Percentiles rank a stretch among this genome's conserved stretches.
phyloP scores from a whole-genome alignment of 352 stramenopile species.

The Globisporangium paroecandrum region DNA sequence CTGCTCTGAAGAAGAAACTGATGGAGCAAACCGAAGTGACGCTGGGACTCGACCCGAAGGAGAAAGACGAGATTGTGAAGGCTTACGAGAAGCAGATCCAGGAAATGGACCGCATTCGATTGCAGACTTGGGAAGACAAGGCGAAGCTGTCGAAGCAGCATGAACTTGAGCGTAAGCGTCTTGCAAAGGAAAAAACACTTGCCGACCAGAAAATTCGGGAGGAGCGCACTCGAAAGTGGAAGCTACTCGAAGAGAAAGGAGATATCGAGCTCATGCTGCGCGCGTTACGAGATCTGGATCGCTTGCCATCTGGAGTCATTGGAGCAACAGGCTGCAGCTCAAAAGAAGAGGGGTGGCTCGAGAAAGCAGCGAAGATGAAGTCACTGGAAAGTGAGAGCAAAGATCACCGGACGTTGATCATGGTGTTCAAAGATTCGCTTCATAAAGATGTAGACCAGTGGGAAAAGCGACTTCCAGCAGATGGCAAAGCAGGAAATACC shows the following conservation, averaged over 20 bases:
- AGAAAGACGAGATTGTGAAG: slow-evolving; percentile 86
- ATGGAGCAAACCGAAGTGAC: slow-evolving; percentile 64
- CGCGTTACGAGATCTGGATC: slow-evolving; percentile 63
- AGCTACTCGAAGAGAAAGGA: slow-evolving; percentile 78
- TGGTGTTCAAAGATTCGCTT: slow-evolving; percentile 78
- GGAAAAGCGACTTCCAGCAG: slow-evolving; percentile 29
- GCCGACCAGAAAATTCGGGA: slow-evolving; percentile 79
- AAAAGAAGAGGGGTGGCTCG: slow-evolving; percentile 54
- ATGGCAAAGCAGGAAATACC: slow-evolving; percentile 18
- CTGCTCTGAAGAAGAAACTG: slow-evolving; percentile 84
- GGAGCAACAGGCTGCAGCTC: slow-evolving; percentile 17
- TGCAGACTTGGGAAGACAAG: slow-evolving; percentile 90
- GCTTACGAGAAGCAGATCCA: slow-evolving; percentile 88
- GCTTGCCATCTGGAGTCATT: slow-evolving; percentile 3
- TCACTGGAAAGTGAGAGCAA: slow-evolving; percentile 66
- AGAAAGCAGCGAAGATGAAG: slow-evolving; percentile 55
- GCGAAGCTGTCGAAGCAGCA: slow-evolving; percentile 83
- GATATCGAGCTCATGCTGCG: slow-evolving; percentile 81
- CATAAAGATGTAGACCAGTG: slow-evolving; percentile 80
- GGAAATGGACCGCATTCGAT: slow-evolving; percentile 81
- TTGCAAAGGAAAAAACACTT: slow-evolving; percentile 74
- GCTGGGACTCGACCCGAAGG: slow-evolving; percentile 70
- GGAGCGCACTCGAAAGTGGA: slow-evolving; percentile 82
- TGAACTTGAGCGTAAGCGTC: slow-evolving; percentile 77
- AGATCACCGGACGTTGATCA: slow-evolving; percentile 76